Evolutionary conservation across 164 flowering plant species (phyloP).

Genomic region (Vitis rupestris): DNA sequence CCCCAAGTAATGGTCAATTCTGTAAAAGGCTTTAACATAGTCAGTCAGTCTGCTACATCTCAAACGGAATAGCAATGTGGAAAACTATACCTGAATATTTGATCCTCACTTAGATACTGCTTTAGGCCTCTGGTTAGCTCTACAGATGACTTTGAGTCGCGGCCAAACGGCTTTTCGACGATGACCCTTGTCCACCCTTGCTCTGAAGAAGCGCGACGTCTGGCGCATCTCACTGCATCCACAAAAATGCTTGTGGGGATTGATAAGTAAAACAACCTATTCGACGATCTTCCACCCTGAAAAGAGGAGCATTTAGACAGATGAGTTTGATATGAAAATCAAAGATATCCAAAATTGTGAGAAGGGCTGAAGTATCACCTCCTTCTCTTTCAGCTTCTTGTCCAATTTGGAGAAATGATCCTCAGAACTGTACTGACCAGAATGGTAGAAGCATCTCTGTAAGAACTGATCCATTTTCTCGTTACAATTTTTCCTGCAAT

Average conservation of each 20-base stretch:
- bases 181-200: slow-evolving; percentile 71
- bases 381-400: slow-evolving; percentile 6
- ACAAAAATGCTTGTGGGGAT: slow-evolving; percentile 55
- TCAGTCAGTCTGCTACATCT: background rate
- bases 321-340: background rate
- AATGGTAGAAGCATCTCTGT: slow-evolving; percentile 9
- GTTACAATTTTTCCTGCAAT: background rate
- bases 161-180: slow-evolving; percentile 75
- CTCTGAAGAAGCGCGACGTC: slow-evolving; percentile 44
- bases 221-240: slow-evolving; percentile 50
- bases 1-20: slow-evolving; percentile 30
- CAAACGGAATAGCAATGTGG: background rate
- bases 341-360: background rate
- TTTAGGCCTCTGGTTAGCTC: slow-evolving; percentile 50
- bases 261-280: slow-evolving; percentile 58
- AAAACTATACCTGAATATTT: slow-evolving; percentile 55
- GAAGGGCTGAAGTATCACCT: background rate
- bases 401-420: slow-evolving; percentile 6
- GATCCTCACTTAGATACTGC: slow-evolving; percentile 56
- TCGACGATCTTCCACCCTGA: slow-evolving; percentile 43
- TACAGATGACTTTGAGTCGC: slow-evolving; percentile 52
- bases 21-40: slow-evolving; percentile 7
- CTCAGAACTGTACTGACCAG: slow-evolving; percentile 8
- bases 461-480: slow-evolving; percentile 10
- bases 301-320: background rate